Conservation (phyloP, 805 yeast genomes). For the Candida insectalens region DNA sequence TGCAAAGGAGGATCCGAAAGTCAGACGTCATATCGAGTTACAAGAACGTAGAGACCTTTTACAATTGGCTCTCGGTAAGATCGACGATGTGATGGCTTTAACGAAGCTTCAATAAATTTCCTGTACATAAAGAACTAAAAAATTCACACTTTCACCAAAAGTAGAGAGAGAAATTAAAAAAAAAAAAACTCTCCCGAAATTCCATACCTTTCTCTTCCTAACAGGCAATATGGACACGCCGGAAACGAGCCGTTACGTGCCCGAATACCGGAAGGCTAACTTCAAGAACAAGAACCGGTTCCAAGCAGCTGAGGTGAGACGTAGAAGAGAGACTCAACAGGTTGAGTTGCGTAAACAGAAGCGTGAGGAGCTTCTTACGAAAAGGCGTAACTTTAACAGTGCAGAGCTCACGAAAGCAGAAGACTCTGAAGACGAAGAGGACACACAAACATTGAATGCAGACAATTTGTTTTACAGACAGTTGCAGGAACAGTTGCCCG, state of each 20-base stretch:
- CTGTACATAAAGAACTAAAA: too few relatives aligned
- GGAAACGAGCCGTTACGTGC: conserved; percentile 80
- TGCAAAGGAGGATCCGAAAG: conserved; percentile 91
- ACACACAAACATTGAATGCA: conserved; percentile 29
- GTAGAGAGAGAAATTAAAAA: too few relatives aligned
- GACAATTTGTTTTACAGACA: conserved; percentile 32
- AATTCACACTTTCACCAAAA: too few relatives aligned
- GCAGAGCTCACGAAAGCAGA: conserved; percentile 27
- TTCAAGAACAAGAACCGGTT: conserved; percentile 93
- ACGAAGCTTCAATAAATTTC: too few relatives aligned
- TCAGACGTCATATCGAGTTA: conserved; percentile 82
- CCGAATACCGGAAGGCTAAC: conserved; percentile 94
- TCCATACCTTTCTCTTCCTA: too few relatives aligned
- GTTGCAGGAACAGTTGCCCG: conserved; percentile 64
- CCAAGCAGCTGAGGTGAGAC: conserved; percentile 91
- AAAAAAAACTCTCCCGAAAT: too few relatives aligned
- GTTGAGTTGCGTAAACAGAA: conserved; percentile 94
- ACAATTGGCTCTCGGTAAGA: conserved; percentile 74
- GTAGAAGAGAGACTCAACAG: conserved; percentile 96
- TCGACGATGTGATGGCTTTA: conserved; percentile 72
- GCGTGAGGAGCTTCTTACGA: conserved; percentile 88
- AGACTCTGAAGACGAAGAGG: conserved; percentile 44
- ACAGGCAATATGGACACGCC: conserved; percentile 72
- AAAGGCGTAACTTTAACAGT: conserved; percentile 72
- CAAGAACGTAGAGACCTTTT: conserved; percentile 88